Conservation (phyloP, 495 filamentous ascomycete genomes). For the Parathielavia appendiculata region DNA sequence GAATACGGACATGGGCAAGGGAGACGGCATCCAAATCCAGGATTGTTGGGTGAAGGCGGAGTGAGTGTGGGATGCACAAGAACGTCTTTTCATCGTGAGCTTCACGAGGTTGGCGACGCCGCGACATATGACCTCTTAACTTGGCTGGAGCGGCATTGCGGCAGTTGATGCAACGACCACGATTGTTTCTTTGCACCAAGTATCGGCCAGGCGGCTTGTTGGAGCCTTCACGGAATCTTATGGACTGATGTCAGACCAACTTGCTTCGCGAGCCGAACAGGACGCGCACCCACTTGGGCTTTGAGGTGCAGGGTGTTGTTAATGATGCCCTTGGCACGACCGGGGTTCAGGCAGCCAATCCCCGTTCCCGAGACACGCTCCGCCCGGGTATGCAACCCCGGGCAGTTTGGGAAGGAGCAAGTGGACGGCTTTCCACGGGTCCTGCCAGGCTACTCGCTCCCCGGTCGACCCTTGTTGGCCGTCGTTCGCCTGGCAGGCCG, state of each 20-base stretch:
- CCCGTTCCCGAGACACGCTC: constrained; percentile 17
- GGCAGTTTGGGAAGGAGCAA: constrained; percentile 14
- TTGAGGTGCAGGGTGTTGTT: constrained; percentile 25
- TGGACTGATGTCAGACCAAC: background rate
- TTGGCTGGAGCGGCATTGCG: background rate
- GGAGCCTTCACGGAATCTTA: background rate
- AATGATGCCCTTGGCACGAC: constrained; percentile 31
- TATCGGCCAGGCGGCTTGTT: background rate
- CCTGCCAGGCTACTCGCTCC: constrained; percentile 1
- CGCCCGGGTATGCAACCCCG: constrained; percentile 12
- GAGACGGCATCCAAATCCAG: no score
- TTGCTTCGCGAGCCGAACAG: no score
- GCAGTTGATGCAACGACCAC: background rate
- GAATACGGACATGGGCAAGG: no score
- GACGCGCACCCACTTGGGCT: constrained; percentile 13
- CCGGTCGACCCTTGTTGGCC: constrained; percentile 14
- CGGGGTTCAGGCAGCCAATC: constrained; percentile 35
- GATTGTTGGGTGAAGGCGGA: no score
- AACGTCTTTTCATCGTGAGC: background rate
- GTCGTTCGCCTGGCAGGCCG: no score
- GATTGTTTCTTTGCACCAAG: background rate
- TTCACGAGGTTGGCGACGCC: background rate
- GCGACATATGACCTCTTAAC: background rate
- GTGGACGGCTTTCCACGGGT: background rate
- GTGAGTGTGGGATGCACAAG: no score